Conservation (phyloP, 2,329 filamentous ascomycete species). For the Aspergillus luchuensis region DNA sequence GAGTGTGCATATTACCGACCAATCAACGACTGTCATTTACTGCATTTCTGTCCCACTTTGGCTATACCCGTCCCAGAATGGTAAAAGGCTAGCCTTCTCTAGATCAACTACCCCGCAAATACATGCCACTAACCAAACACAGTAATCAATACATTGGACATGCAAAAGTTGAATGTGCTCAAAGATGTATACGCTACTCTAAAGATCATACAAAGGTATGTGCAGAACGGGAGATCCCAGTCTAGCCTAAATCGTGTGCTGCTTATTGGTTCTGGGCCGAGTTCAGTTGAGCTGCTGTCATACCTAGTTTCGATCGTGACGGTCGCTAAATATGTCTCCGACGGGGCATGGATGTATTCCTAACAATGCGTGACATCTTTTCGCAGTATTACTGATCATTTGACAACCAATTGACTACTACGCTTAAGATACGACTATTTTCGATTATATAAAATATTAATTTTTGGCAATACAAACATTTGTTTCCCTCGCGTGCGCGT, state of each 20-base stretch:
- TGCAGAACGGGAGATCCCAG: background rate
- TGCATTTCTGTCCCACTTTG: background rate
- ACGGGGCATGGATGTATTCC: background rate
- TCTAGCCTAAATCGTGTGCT: background rate
- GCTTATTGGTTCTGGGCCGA: too few relatives aligned
- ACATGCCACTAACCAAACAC: background rate
- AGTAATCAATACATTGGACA: background rate
- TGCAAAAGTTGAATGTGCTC: background rate
- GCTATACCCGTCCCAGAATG: background rate
- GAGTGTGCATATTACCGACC: background rate
- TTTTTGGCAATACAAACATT: background rate
- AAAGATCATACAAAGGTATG: background rate
- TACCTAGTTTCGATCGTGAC: background rate
- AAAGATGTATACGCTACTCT: background rate
- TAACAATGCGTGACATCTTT: background rate
- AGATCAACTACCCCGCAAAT: background rate
- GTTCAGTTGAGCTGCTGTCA: background rate
- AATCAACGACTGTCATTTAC: background rate
- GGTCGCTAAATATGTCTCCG: background rate
- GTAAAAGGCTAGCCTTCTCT: background rate
- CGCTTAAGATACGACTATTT: too few relatives aligned
- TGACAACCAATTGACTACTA: background rate
- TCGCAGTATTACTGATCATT: background rate
- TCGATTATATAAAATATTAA: too few relatives aligned
- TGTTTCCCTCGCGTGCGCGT: background rate